Evolutionary conservation across 1,139 yeast species (phyloP), one percentile per base, ranked within the genome.

Genomic region (Scheffersomyces titani): DNA sequence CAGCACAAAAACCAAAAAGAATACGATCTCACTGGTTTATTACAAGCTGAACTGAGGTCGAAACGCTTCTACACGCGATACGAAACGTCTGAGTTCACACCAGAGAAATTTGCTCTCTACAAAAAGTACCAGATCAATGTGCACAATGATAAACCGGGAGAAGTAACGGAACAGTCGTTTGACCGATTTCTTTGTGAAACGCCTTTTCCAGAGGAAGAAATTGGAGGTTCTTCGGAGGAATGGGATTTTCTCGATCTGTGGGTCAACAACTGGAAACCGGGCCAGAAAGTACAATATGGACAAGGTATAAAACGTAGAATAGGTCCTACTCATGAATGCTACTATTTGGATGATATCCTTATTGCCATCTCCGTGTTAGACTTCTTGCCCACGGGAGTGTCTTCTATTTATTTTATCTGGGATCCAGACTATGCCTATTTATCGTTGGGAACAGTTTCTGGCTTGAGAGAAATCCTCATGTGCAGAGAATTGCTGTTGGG

Each of bases 371-470:
- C 92, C 0, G 90, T 92, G 0, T 69, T 90, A 30, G 98, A 93
- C 69, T 75, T 92, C 44, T 70, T 93, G 47, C 97, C 97, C 0
- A 71, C 84, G 19, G 89, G 93, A 0, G 71, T 93, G 0, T 91
- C 97, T 0, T 88, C 97, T 0, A 94, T 93, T 0, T 93, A 92
- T 67, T 89, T 92, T 65, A 85, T 92, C 19, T 92, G 96, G 91
- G 96, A 92, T 67, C 96, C 97, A 0, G 93, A 86, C 59, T 88
- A 80, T 68, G 86, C 88, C 1, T 79, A 84, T 56, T 73, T 88
- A 60, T 88, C 92, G 0, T 71, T 92, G 47, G 98, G 98, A 0
- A 90, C 91, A 40, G 69, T 92, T 1, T 86, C 93, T 57, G 96
- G 92, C 0, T 65, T 92, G 44, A 72, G 90, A 47, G 98, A 93